Evolutionary conservation across 768 basidiomycete species (phyloP), one percentile per base, ranked within the genome.

Genomic region (Butyriboletus loyo): DNA sequence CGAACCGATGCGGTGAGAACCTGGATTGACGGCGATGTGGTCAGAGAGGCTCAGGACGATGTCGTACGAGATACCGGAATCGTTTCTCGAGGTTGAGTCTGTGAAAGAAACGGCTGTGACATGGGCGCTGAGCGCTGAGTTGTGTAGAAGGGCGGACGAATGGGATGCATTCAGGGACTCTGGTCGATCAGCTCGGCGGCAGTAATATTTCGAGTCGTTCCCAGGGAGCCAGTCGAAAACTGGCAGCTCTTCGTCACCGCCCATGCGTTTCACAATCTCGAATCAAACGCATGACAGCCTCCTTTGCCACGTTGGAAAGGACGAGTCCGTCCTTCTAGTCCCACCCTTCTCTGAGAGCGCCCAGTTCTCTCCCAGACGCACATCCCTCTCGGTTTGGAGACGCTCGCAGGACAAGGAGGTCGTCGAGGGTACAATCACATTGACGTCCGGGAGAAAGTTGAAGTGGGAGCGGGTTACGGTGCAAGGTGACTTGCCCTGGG

Each of bases 1-100:
- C 86, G 81, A 1, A 87, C 78, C 37, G 86, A 87, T 6, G 86
- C 84, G 48, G 77, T 79, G 38, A 92, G 72, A n/a, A 90, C 79
- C 76, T 80, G 37, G 19, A 41, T 46, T 7, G 10, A 44, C 19
- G 19, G 14, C 14, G 13, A 27, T 15, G 17, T 17, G 32, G 27
- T 62, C 25, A 64, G 51, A 36, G n/a, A 52, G 4, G 34, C 43
- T 38, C 27, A 25, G 11, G 4, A 28, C 11, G n/a, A 22, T 11
- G 19, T 1, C 7, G 34, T 41, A 5, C 28, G 32, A 36, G 35
- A 40, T 65, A 69, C 68, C 56, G 67, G 56, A 32, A 50, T 54
- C 4, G 45, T 37, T 39, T 69, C 68, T 25, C 54, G 57, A 21
- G 22, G 44, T 45, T 66, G 63, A 14, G 56, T 61, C 54, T 57